Conservation (phyloP, 768 basidiomycete genomes). For the Pisolithus microcarpus region DNA sequence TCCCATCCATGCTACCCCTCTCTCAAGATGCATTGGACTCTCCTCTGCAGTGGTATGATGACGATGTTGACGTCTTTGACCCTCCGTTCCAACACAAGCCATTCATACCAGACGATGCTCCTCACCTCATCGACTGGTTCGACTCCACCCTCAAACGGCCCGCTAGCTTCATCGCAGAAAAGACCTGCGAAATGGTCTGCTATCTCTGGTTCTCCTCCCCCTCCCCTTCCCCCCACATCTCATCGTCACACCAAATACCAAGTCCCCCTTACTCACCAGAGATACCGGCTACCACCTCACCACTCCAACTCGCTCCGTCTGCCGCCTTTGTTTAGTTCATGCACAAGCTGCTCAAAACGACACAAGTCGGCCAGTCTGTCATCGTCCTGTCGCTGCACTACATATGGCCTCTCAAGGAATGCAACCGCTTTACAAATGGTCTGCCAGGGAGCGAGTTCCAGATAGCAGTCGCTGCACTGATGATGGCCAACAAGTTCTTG, state of each 20-base stretch:
- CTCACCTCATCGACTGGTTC: too few relatives aligned
- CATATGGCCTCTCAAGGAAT: too few relatives aligned
- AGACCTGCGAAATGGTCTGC: slow-evolving; percentile 91
- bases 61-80: slow-evolving; percentile 9
- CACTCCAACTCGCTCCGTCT: slow-evolving; percentile 71
- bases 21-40: slow-evolving; percentile 33
- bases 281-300: slow-evolving; percentile 35
- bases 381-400: too few relatives aligned
- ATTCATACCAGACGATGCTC: slow-evolving; percentile 29
- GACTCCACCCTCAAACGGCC: too few relatives aligned
- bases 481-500: too few relatives aligned
- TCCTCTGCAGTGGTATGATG: slow-evolving; percentile 15
- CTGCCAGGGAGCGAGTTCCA: too few relatives aligned
- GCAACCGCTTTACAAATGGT: too few relatives aligned
- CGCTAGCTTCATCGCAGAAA: slow-evolving; percentile 81
- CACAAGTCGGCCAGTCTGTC: too few relatives aligned
- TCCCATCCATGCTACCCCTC: too few relatives aligned
- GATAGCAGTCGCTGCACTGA: too few relatives aligned
- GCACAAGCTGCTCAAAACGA: too few relatives aligned
- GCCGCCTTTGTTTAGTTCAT: too few relatives aligned
- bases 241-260: slow-evolving; percentile 26
- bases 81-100: slow-evolving; percentile 20
- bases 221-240: slow-evolving; percentile 21
- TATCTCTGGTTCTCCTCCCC: slow-evolving; percentile 79
- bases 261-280: slow-evolving; percentile 37